A percentile compares a stretch with the other conserved stretches of the same genome.
Conservation (phyloP, 2,329 filamentous ascomycete species). For the Stagonosporopsis cucurbitacearum region DNA sequence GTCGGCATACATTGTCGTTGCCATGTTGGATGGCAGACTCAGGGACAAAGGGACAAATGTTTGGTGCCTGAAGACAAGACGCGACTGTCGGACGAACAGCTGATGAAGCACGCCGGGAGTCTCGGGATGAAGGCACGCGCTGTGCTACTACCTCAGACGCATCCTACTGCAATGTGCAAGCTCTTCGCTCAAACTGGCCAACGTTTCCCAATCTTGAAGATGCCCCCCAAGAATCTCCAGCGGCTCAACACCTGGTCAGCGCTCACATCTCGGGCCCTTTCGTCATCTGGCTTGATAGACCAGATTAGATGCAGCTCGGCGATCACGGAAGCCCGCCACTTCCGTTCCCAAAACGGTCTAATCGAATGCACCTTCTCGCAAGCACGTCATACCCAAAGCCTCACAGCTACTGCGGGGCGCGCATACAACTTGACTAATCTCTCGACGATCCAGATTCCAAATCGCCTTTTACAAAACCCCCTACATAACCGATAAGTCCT, state of each 20-base stretch:
- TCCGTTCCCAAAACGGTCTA: conserved; percentile 21
- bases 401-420: conserved; percentile 38
- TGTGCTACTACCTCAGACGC: conserved; percentile 2
- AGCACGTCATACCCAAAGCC: conserved; percentile 43
- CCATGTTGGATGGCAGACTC: conserved; percentile 12
- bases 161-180: background rate
- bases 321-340: conserved; percentile 23
- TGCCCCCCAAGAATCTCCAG: background rate
- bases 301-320: conserved; percentile 5
- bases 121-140: conserved; percentile 13
- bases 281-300: conserved; percentile 17
- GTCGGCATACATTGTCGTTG: conserved; percentile 18
- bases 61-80: conserved; percentile 19
- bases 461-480: conserved; percentile 12
- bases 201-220: background rate
- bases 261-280: conserved; percentile 5
- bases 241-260: background rate
- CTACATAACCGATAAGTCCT: conserved; percentile 3
- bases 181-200: background rate
- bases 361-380: conserved; percentile 7
- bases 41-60: conserved; percentile 2
- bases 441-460: conserved; percentile 25
- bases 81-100: conserved; percentile 5
- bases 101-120: conserved; percentile 17
- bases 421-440: conserved; percentile 31